phyloP scores from a whole-genome alignment of 305 asterid genomes.

The Fraxinus xanthoxyloides region DNA sequence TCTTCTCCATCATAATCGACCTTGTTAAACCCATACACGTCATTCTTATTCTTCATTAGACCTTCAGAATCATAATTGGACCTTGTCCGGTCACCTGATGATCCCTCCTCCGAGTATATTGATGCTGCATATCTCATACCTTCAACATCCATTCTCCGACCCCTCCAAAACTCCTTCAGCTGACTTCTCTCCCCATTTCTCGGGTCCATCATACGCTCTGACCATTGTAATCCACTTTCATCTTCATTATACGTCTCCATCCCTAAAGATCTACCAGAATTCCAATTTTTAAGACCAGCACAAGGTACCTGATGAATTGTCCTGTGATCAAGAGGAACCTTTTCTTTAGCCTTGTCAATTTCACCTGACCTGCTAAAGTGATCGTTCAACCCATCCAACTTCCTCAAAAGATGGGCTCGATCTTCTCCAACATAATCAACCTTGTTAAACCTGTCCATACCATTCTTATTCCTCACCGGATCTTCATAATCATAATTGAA shows the following conservation, averaged over 20 bases:
- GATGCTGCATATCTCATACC: conserved; percentile 18
- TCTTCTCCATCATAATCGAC: conserved; percentile 44
- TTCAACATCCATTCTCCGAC: conserved; percentile 19
- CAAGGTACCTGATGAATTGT: neutral
- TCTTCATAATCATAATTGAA: conserved; percentile 20
- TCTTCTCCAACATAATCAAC: conserved; percentile 11
- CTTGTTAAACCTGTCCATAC: conserved; percentile 9
- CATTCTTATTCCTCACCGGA: conserved; percentile 16
- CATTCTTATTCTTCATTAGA: conserved; percentile 25
- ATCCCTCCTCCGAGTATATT: conserved; percentile 20
- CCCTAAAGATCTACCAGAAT: neutral
- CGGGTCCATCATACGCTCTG: conserved; percentile 7
- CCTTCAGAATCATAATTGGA: conserved; percentile 31
- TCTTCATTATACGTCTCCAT: neutral
- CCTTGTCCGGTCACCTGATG: conserved; percentile 25
- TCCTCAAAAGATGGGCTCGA: neutral
- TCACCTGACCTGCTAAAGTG: neutral
- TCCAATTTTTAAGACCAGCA: conserved; percentile 4
- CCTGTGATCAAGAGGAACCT: neutral
- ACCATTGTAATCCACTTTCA: conserved; percentile 12
- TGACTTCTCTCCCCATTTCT: conserved; percentile 21
- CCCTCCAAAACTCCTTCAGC: conserved; percentile 13
- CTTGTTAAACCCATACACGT: conserved; percentile 31
- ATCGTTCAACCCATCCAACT: neutral
- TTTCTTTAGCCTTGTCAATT: neutral